Conservation (phyloP, 306 rosid genomes). For the Nissolia schottii region DNA sequence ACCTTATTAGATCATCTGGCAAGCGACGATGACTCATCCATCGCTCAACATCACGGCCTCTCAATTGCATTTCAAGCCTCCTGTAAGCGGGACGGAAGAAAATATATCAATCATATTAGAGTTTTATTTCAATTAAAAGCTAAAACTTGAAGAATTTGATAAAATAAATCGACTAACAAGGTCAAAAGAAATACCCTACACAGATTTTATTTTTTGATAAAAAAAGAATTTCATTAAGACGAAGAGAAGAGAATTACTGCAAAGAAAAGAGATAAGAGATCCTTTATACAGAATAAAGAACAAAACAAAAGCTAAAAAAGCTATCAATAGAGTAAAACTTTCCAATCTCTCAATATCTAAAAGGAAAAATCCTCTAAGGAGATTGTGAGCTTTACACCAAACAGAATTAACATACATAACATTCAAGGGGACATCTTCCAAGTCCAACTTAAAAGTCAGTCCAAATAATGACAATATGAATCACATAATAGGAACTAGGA, state of each 20-base stretch:
- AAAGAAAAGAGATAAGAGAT: too few relatives aligned
- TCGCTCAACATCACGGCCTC: slow-evolving; percentile 81
- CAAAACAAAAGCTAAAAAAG: too few relatives aligned
- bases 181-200: not conserved
- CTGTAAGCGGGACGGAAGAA: slow-evolving; percentile 31
- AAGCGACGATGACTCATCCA: slow-evolving; percentile 93
- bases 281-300: too few relatives aligned
- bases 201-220: too few relatives aligned
- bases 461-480: not conserved
- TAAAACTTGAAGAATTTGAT: not conserved
- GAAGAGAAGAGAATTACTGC: too few relatives aligned
- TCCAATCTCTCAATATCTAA: too few relatives aligned
- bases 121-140: not conserved
- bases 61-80: slow-evolving; percentile 71
- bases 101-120: not conserved
- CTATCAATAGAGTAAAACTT: too few relatives aligned
- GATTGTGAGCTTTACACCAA: too few relatives aligned
- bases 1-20: slow-evolving; percentile 60
- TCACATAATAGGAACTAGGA: not conserved
- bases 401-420: not conserved
- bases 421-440: not conserved
- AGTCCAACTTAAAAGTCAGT: not conserved
- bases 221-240: too few relatives aligned
- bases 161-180: not conserved
- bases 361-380: too few relatives aligned